Base-by-base conservation (phyloP, 441 rosid genomes). In the Erysimum pusillum region DNA sequence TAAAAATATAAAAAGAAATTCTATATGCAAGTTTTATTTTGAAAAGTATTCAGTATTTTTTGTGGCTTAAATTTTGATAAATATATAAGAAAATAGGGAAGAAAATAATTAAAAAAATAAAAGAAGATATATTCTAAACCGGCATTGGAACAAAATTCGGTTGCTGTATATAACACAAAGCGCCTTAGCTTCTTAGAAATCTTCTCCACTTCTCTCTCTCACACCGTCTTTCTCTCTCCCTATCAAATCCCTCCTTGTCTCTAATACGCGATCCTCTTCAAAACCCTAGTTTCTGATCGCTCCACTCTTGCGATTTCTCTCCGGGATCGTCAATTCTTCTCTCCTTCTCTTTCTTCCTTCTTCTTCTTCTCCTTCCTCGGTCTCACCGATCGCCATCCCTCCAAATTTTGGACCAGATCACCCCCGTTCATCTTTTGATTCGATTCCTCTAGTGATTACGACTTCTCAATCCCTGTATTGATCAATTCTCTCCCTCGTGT, bases 201-300 rank as follows among this genome's bases (percentile, higher is more conserved):
- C 84, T 79, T 75, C 83, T 68, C 73, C 64, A 71, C 78, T 81
- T 72, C 83, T 72, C 72, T 72, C 69, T 74, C n/a, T n/a, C 78
- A 61, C 63, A 41, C 42, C 59, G 56, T 42, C 61, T 74, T 41
- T 66, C 71, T 74, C 59, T 49, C 76, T 80, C 68, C 56, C 75
- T 79, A 51, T 71, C 80, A 62, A 61, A 76, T 61, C 76, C 71
- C 72, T 67, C 71, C 72, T 67, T 70, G 64, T 62, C 65, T 59
- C 66, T 61, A 3, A 58, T 71, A 71, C 54, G 81, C 81, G 85
- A 82, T 85, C 83, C 63, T 75, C 80, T 72, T 71, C 74, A 73
- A 79, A 85, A 85, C 85, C 88, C 85, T 83, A 83, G 76, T 73
- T 81, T 79, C 32, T 20, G 74, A 81, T 83, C 80, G 73, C 72